Evolutionary conservation across 345 rosid genomes (phyloP).

Genomic region (Boechera stricta): DNA sequence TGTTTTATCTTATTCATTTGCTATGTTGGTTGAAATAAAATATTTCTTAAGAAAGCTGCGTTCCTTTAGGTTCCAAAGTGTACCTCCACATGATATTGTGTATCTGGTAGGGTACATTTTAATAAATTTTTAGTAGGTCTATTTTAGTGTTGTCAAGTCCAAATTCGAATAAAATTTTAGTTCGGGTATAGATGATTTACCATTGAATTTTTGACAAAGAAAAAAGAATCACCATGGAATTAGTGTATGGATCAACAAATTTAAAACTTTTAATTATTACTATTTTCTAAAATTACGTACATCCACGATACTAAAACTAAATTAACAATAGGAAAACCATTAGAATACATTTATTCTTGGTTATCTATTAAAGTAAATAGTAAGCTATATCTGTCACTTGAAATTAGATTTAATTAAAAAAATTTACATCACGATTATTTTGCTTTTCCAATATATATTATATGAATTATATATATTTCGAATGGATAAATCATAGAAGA

Average conservation of each 20-base stretch:
- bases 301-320: too few species aligned
- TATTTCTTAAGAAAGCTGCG: conserved; percentile 20
- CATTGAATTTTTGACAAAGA: background rate
- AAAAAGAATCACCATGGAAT: background rate
- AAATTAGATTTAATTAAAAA: background rate
- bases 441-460: background rate
- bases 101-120: conserved; percentile 8
- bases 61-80: conserved; percentile 37
- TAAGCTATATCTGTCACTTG: background rate
- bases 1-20: conserved; percentile 22
- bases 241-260: too few species aligned
- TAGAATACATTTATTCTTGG: background rate
- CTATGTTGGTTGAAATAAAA: conserved; percentile 27
- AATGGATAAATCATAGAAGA: background rate
- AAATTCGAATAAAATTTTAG: background rate
- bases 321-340: too few species aligned
- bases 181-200: background rate
- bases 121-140: background rate
- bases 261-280: too few species aligned
- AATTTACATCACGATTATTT: background rate
- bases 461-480: background rate
- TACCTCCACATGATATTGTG: conserved; percentile 33
- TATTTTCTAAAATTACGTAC: too few species aligned
- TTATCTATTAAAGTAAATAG: background rate
- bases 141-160: background rate